A percentile compares a stretch with the other conserved stretches of the same genome.
phyloP scores from a whole-genome alignment of 2,329 filamentous ascomycete species.

The Orbilia brochopaga region DNA sequence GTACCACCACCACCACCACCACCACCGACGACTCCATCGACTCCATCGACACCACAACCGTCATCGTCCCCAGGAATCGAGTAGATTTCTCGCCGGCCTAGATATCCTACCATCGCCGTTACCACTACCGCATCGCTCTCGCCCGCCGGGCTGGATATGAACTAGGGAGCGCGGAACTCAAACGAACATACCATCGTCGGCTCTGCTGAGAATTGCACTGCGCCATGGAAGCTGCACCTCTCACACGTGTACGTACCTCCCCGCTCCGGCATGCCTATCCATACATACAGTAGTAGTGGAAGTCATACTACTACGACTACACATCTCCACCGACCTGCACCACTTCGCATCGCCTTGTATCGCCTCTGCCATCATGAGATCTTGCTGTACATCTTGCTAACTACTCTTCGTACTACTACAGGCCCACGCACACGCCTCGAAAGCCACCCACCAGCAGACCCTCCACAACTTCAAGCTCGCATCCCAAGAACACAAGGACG shows the following conservation, averaged over 20 bases:
- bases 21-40: constrained; percentile 6
- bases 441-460: constrained; percentile 49
- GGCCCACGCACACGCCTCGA: constrained; percentile 51
- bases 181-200: constrained; percentile 30
- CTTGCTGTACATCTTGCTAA: neutral
- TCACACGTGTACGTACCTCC: constrained; percentile 47
- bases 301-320: neutral
- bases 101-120: constrained; percentile 6
- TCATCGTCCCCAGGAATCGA: constrained; percentile 12
- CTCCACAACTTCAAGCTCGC: constrained; percentile 51
- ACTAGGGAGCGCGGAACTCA: constrained; percentile 47
- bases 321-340: neutral
- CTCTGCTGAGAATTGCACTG: constrained; percentile 15
- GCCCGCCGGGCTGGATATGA: constrained; percentile 32
- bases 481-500: constrained; percentile 50
- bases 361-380: neutral
- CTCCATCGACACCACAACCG: constrained; percentile 1
- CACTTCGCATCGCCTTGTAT: neutral
- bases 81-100: neutral
- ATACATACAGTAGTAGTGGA: neutral
- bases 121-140: neutral
- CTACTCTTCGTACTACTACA: constrained; percentile 14
- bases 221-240: constrained; percentile 51
- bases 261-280: constrained; percentile 12
- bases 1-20: constrained; percentile 31